Evolutionary conservation across 169 alveolate genomes (phyloP), one percentile per base, ranked within the genome.

Genomic region (Eimeria falciformis): DNA sequence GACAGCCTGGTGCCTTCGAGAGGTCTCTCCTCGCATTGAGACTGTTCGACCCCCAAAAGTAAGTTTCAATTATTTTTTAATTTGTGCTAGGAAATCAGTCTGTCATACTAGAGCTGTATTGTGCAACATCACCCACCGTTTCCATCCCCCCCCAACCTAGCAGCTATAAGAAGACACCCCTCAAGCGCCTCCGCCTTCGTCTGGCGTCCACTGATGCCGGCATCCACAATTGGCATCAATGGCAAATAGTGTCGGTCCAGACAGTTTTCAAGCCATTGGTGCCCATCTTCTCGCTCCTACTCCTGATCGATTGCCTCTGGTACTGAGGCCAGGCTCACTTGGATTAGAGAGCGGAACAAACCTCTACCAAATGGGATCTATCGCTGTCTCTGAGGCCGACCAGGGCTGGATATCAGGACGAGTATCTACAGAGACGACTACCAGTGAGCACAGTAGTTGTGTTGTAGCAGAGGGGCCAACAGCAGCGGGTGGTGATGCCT

Each of bases 401-500:
- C 62, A 7, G 14, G 62, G 7, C n/a, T 14, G 14, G 62, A 14
- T 11, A 11, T 50, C 14, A 14, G 62, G 62, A 50, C 7, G n/a
- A 14, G 14, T 14, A 14, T 14, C 14, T 14, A 50, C 62, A 14
- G 62, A 50, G 7, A 50, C 62, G 14, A 50, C 14, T 50, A 14
- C 62, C n/a, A 50, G 62, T 50, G 62, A 50, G 62, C 62, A 14
- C 62, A 50, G 62, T 50, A 50, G 62, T 14, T 50, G n/a, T 50
- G 62, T 14, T 11, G 14, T 14, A 50, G 56, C 89, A 25, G 75
- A 33, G 73, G 45, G 53, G 73, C 89, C 47, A 55, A 27, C 89
- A 17, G 56, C 89, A n/a, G 37, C 58, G 53, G 89, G 33, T 29
- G 89, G 75, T 11, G 89, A 79, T 55, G 75, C 89, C 47, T 55